These are phyloP conservation scores for Fusarium multiceps DNA, from an alignment of 2,329 filamentous ascomycete species.

Conservation along the genomic window DNA sequence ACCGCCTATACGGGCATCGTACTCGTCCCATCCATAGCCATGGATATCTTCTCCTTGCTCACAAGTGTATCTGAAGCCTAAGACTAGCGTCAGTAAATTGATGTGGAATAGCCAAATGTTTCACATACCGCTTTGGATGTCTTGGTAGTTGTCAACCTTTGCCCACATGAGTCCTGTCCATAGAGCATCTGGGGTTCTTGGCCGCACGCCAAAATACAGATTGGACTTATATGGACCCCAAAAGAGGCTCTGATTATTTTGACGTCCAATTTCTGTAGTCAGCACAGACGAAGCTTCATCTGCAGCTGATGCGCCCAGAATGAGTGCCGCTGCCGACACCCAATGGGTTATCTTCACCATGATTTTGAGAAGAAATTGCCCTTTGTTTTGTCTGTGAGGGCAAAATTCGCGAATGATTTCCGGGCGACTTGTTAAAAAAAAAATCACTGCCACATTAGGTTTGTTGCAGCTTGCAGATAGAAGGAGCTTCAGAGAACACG, in stretches of 20 bases:
- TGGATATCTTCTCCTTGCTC: slow-evolving; percentile 95
- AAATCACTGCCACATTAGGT: slow-evolving; percentile 19
- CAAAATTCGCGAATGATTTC: neutral
- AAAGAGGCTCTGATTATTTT: slow-evolving; percentile 84
- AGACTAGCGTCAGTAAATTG: slow-evolving; percentile 6
- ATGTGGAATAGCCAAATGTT: neutral
- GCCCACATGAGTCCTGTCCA: slow-evolving; percentile 90
- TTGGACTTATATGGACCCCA: slow-evolving; percentile 98
- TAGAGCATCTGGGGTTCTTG: slow-evolving; percentile 83
- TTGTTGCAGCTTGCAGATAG: slow-evolving; percentile 6
- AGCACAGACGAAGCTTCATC: slow-evolving; percentile 54
- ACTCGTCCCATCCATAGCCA: slow-evolving; percentile 98
- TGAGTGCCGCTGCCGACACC: slow-evolving; percentile 47
- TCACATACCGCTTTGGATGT: slow-evolving; percentile 76
- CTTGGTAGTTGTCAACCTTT: slow-evolving; percentile 80
- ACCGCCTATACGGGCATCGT: slow-evolving; percentile 88
- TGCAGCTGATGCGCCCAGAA: slow-evolving; percentile 42
- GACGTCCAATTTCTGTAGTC: slow-evolving; percentile 61
- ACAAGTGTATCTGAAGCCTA: slow-evolving; percentile 92
- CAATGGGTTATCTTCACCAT: slow-evolving; percentile 51
- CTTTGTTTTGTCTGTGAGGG: neutral
- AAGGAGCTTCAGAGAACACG: slow-evolving; percentile 42
- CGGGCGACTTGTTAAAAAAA: neutral
- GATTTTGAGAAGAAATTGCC: neutral
- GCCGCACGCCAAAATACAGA: slow-evolving; percentile 90